These are phyloP conservation scores for Volvox carteri DNA, from an alignment of 163 green algal species.

Conservation along the genomic window DNA sequence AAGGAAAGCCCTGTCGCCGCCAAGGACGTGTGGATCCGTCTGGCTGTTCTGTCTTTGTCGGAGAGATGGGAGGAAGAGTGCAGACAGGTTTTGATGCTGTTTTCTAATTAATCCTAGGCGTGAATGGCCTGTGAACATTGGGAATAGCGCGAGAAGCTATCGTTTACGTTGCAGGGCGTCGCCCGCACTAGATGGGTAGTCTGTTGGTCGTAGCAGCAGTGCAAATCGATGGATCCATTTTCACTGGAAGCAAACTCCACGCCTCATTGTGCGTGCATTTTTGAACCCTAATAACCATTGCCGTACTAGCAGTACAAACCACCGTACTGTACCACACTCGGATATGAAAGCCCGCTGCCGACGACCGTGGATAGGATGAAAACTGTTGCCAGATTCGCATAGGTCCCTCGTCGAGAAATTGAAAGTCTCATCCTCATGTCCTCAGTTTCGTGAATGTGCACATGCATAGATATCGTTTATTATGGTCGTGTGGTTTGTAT, in stretches of 20 bases:
- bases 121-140: background rate
- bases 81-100: background rate
- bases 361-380: too few species aligned
- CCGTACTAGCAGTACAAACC: background rate
- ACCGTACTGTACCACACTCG: background rate
- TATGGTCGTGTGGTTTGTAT: background rate
- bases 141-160: too few species aligned
- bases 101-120: background rate
- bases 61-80: slow-evolving; percentile 25
- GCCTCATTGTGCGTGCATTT: slow-evolving; percentile 18
- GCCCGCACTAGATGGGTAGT: too few species aligned
- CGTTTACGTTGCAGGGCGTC: too few species aligned
- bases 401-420: background rate
- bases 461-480: background rate
- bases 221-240: background rate
- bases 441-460: background rate
- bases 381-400: too few species aligned
- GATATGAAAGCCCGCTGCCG: too few species aligned
- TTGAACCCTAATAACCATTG: background rate
- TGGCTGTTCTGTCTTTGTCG: background rate
- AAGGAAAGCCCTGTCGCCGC: background rate
- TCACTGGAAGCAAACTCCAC: background rate
- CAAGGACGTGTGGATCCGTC: background rate
- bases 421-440: background rate
- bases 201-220: background rate